phyloP scores from a whole-genome alignment of 2,329 filamentous ascomycete genomes.

The Cadophora sp. region DNA sequence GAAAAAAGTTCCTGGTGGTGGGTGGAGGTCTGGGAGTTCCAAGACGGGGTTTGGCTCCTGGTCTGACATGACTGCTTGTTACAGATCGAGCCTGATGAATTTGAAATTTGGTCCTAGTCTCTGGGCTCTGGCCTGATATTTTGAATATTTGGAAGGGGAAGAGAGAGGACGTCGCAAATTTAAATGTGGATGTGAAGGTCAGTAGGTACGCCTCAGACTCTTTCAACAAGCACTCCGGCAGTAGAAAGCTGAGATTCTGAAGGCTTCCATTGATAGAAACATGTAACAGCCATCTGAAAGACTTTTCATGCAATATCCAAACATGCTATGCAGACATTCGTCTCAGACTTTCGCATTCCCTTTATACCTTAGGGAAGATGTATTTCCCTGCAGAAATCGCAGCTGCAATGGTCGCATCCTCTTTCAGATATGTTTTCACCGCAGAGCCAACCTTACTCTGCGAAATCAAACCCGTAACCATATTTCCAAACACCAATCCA shows the following conservation, averaged over 20 bases:
- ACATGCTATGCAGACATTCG: not conserved
- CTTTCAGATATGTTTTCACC: slow-evolving; percentile 15
- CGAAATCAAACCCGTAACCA: slow-evolving; percentile 51
- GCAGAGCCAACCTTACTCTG: slow-evolving; percentile 13
- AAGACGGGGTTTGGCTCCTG: not conserved
- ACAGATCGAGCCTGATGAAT: too few relatives aligned
- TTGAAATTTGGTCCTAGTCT: too few relatives aligned
- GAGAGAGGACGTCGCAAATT: not conserved
- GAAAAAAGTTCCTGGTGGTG: not conserved
- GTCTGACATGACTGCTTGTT: not conserved
- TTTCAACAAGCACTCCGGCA: not conserved
- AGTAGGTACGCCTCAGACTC: not conserved
- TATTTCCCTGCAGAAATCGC: slow-evolving; percentile 21
- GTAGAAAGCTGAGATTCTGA: not conserved
- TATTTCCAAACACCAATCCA: slow-evolving; percentile 52
- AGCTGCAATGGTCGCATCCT: slow-evolving; percentile 26
- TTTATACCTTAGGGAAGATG: slow-evolving; percentile 1
- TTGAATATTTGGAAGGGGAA: too few relatives aligned
- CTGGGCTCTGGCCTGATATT: too few relatives aligned
- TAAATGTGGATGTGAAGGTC: not conserved
- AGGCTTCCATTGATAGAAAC: not conserved
- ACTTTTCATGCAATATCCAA: not conserved
- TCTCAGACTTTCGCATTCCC: not conserved
- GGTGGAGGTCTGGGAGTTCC: not conserved
- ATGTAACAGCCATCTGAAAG: not conserved